Conservation (phyloP, 306 rosid species). For the Betula pendula region DNA sequence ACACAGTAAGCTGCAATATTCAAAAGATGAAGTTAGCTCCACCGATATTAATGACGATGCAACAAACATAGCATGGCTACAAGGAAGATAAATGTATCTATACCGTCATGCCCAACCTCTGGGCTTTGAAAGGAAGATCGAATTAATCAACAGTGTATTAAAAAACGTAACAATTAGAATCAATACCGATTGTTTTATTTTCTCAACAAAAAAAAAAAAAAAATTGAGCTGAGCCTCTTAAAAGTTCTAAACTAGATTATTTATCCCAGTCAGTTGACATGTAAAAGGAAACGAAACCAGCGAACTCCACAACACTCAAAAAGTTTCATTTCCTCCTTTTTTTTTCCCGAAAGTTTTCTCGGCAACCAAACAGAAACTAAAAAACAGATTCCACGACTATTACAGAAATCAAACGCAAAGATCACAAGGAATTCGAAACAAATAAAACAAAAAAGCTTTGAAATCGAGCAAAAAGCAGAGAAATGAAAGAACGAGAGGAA, state of each 20-base stretch:
- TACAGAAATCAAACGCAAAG: background rate
- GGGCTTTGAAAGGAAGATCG: background rate
- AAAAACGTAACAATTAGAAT: background rate
- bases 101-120: background rate
- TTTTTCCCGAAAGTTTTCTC: too few relatives aligned
- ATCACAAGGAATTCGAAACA: background rate
- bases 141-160: background rate
- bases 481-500: background rate
- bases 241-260: background rate
- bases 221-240: too few relatives aligned
- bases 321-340: too few relatives aligned
- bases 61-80: background rate
- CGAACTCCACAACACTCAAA: background rate
- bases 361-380: background rate
- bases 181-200: too few relatives aligned
- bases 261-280: too few relatives aligned
- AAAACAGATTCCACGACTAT: background rate
- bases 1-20: constrained; percentile 78
- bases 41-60: background rate
- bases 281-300: background rate
- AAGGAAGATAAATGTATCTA: background rate
- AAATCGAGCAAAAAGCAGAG: background rate
- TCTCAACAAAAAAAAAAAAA: too few relatives aligned
- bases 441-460: background rate
- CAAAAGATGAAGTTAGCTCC: constrained; percentile 5